These are phyloP conservation scores for Colletotrichum tropicicola DNA, from an alignment of 2,329 filamentous ascomycete species.

Conservation along the genomic window DNA sequence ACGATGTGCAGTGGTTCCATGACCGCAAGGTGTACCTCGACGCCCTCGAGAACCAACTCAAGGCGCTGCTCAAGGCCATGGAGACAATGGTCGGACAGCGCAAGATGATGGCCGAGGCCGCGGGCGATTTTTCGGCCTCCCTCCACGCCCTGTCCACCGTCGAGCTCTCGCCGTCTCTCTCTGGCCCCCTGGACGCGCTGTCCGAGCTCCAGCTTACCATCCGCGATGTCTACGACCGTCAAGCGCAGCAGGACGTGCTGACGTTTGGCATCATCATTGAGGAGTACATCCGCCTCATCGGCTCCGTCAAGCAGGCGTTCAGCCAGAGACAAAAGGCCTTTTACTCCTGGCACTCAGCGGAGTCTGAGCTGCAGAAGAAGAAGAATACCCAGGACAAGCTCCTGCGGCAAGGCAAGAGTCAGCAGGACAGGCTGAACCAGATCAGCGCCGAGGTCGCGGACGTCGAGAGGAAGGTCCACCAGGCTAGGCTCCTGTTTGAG, in stretches of 20 bases:
- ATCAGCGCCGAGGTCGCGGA: slow-evolving; percentile 94
- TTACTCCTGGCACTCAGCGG: slow-evolving; percentile 91
- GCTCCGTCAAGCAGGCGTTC: slow-evolving; percentile 94
- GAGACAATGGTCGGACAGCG: slow-evolving; percentile 92
- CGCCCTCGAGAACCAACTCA: slow-evolving; percentile 90
- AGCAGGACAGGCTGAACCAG: slow-evolving; percentile 94
- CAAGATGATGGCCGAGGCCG: slow-evolving; percentile 92
- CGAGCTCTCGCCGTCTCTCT: slow-evolving; percentile 88
- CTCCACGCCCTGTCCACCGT: slow-evolving; percentile 93
- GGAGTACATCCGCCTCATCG: slow-evolving; percentile 96
- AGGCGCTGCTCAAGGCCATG: slow-evolving; percentile 89
- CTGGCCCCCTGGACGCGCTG: slow-evolving; percentile 87
- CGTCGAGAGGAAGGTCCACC: slow-evolving; percentile 91
- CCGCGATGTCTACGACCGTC: slow-evolving; percentile 92
- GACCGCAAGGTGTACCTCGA: slow-evolving; percentile 95
- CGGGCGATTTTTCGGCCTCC: slow-evolving; percentile 91
- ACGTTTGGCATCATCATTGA: slow-evolving; percentile 98
- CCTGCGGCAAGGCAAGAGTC: slow-evolving; percentile 91
- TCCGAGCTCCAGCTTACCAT: slow-evolving; percentile 95
- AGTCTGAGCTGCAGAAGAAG: slow-evolving; percentile 90
- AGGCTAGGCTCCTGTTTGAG: slow-evolving; percentile 89
- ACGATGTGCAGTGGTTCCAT: slow-evolving; percentile 85
- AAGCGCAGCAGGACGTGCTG: slow-evolving; percentile 95
- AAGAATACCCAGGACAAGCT: slow-evolving; percentile 92
- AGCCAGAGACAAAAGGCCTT: slow-evolving; percentile 93